Percentiles rank a stretch among this genome's conserved stretches.
Conservation (phyloP, 2,329 filamentous ascomycete species). For the Elsinoe arachidis region DNA sequence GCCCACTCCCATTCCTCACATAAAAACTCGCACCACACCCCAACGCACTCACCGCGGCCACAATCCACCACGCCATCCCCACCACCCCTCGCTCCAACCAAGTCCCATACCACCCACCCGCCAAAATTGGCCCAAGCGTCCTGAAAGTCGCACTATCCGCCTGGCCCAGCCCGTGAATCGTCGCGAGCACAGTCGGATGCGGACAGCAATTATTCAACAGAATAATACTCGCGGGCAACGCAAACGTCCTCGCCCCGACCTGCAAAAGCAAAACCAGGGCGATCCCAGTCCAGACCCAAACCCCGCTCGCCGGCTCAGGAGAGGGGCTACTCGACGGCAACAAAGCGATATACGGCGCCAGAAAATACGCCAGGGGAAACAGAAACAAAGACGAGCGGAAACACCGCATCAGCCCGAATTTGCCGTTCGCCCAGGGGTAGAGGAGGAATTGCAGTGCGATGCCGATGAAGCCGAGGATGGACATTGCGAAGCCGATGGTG, state of each 20-base stretch:
- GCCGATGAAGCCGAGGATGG: conserved; percentile 67
- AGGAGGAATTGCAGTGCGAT: conserved; percentile 62
- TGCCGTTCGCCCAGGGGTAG: conserved; percentile 59
- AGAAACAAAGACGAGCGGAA: conserved; percentile 61
- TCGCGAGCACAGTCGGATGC: conserved; percentile 47
- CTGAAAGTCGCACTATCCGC: conserved; percentile 46
- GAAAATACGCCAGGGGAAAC: conserved; percentile 61
- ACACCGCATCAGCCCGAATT: conserved; percentile 58
- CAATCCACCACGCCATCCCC: conserved; percentile 50
- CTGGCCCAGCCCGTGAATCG: conserved; percentile 51
- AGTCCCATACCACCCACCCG: conserved; percentile 46
- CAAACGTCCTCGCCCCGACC: conserved; percentile 64
- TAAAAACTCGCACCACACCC: conserved; percentile 52
- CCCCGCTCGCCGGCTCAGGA: conserved; percentile 44
- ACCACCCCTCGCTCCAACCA: conserved; percentile 47
- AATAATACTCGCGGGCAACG: conserved; percentile 48
- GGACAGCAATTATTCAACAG: conserved; percentile 52
- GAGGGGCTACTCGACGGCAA: conserved; percentile 47
- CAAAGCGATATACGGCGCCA: conserved; percentile 62
- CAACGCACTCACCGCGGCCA: conserved; percentile 45
- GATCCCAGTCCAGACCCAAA: conserved; percentile 57
- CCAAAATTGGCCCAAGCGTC: conserved; percentile 48
- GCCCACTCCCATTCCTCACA: conserved; percentile 57
- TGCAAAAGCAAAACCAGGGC: conserved; percentile 57
- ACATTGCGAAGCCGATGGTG: conserved; percentile 68